phyloP scores from a whole-genome alignment of 352 stramenopile genomes.

The Globisporangium nodosum region DNA sequence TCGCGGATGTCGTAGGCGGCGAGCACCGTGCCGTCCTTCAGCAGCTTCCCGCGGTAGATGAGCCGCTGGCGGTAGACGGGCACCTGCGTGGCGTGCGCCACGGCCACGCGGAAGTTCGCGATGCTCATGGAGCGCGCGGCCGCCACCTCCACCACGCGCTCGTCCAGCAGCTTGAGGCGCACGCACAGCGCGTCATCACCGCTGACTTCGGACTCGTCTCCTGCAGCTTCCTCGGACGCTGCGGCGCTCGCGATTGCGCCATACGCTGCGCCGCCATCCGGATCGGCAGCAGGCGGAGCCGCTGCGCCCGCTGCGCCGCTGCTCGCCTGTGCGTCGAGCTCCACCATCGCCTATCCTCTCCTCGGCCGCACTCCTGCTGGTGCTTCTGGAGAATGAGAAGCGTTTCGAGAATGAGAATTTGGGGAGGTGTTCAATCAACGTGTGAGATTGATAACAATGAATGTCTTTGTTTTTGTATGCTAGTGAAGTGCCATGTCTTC shows the following conservation, averaged over 20 bases:
- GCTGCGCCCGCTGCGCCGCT: neutral
- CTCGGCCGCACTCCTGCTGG: no score
- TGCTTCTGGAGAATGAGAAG: no score
- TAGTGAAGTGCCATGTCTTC: no score
- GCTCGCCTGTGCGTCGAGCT: slow-evolving; percentile 3
- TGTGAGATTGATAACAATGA: no score
- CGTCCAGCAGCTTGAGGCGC: slow-evolving; percentile 73
- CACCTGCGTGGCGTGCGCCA: slow-evolving; percentile 53
- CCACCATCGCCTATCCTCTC: slow-evolving; percentile 1
- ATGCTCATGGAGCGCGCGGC: slow-evolving; percentile 38
- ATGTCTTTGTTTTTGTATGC: no score
- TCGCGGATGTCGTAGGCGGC: slow-evolving; percentile 86
- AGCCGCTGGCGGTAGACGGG: slow-evolving; percentile 70
- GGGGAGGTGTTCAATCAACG: no score
- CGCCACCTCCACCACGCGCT: slow-evolving; percentile 67
- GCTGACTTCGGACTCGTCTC: neutral
- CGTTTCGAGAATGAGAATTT: no score
- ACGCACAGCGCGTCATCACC: slow-evolving; percentile 3
- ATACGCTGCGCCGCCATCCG: neutral
- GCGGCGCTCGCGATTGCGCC: neutral
- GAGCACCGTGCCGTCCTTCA: slow-evolving; percentile 74
- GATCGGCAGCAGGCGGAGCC: neutral
- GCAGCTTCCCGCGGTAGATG: slow-evolving; percentile 89
- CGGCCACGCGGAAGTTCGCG: slow-evolving; percentile 52
- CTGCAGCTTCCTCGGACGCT: neutral